Evolutionary conservation across 2,329 filamentous ascomycete species (phyloP), one percentile per base, ranked within the genome.

Genomic region (Aureobasidium sp.): DNA sequence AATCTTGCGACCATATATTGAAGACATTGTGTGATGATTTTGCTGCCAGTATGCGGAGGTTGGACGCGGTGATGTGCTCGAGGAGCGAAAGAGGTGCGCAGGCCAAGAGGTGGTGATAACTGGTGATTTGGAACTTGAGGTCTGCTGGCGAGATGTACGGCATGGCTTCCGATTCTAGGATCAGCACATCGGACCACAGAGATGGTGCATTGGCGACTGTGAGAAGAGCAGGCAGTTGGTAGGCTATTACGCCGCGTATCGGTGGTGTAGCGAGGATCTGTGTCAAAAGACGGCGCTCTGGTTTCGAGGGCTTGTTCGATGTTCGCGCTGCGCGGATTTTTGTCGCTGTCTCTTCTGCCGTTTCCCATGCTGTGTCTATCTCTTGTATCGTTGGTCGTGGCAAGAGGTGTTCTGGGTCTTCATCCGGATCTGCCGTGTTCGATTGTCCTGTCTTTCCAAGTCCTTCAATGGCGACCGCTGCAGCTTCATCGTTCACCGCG

Each of bases 11-110:
- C 7, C 75, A 74, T 47, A 80, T 78, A 34, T 78, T 78, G 63
- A 81, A 81, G 1, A 75, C 73, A 63, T 81, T 81, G 65, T 79
- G 77, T 36, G 74, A 75, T 62, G 76, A 76, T 17, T 76, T 75
- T 3, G 69, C 66, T 12, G 73, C 72, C 29, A 79, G 67, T 6
- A 67, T 65, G 27, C 72, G 68, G 25, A 77, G 71, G 0, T 71
- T 70, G 14, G 71, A 67, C 0, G 72, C 64, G 0, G 73, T 78
- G 47, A 74, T 64, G 39, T 68, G 66, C 0, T 67, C 64, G 6
- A 77, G 69, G 0, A 80, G 69, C 0, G 68, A 62, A 0, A 66
- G 20, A 0, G 78, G 77, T 0, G 79, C 68, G 12, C 78, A 68
- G 5, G 74, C 70, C 8, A 76, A 68, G 11, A 81, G 74, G 41